Evolutionary conservation across 129 eudicot species (phyloP).

Genomic region (Pittosporum tobira): DNA sequence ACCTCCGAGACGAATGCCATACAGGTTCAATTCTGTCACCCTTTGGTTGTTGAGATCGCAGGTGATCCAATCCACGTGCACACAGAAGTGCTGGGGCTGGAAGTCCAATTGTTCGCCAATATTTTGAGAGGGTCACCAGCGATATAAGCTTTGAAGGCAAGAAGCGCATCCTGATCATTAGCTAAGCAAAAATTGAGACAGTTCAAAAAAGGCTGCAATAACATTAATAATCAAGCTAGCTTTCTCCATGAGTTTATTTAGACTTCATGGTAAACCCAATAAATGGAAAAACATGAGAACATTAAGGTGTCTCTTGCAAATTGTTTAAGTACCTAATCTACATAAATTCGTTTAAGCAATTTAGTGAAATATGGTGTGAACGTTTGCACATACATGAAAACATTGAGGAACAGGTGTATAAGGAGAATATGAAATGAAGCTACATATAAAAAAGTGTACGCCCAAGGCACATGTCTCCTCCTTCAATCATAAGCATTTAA

Average conservation of each 20-base stretch:
- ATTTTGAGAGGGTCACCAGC: background rate
- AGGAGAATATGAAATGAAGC: too few relatives aligned
- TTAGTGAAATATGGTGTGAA: too few relatives aligned
- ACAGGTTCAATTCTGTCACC: conserved; percentile 2
- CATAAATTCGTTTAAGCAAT: too few relatives aligned
- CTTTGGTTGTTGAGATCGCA: background rate
- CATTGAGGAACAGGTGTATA: too few relatives aligned
- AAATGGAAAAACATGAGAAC: too few relatives aligned
- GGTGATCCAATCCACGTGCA: conserved; percentile 18
- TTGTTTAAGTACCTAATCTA: too few relatives aligned
- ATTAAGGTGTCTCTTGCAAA: too few relatives aligned
- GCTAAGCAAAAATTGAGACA: background rate
- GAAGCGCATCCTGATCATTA: conserved; percentile 24
- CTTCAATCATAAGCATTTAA: too few relatives aligned
- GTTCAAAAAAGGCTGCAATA: background rate
- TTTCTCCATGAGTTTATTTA: background rate
- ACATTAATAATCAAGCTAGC: background rate
- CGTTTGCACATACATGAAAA: too few relatives aligned
- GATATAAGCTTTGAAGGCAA: conserved; percentile 13
- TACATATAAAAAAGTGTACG: too few relatives aligned
- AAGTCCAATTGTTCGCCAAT: conserved; percentile 15
- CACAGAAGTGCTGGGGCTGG: background rate
- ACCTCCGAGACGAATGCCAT: background rate
- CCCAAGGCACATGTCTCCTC: too few relatives aligned
- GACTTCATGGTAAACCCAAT: too few relatives aligned